These are phyloP conservation scores for Globisporangium viniferum DNA, from an alignment of 352 stramenopile genomes.

Conservation along the genomic window DNA sequence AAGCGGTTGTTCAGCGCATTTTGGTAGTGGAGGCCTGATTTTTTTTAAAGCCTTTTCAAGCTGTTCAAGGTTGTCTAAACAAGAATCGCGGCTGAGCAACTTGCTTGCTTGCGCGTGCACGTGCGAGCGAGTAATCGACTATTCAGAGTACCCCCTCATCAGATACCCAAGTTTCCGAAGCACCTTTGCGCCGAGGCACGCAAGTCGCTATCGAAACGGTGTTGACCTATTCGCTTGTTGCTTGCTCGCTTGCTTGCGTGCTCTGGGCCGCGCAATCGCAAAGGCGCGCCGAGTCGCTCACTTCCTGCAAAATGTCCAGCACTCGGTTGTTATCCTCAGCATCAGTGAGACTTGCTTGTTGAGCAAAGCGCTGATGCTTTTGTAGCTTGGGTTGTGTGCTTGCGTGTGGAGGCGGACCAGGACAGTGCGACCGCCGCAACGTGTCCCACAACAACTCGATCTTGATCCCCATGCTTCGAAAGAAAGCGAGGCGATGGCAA, in stretches of 20 bases:
- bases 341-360: neutral
- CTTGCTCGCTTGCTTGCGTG: neutral
- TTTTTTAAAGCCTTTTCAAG: neutral
- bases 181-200: neutral
- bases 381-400: neutral
- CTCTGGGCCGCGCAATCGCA: neutral
- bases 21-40: neutral
- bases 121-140: neutral
- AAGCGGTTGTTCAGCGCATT: neutral
- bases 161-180: neutral
- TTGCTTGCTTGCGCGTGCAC: neutral
- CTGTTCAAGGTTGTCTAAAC: neutral
- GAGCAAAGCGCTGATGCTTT: neutral
- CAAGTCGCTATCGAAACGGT: neutral
- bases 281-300: neutral
- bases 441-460: neutral
- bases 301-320: neutral
- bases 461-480: neutral
- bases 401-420: neutral
- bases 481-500: neutral
- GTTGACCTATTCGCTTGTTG: conserved; percentile 8
- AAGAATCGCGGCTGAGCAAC: neutral
- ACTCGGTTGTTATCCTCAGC: neutral
- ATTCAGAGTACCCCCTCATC: neutral
- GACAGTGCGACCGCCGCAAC: neutral